Evolutionary conservation across 805 yeast genomes (phyloP), one percentile per base, ranked within the genome.

Genomic region (Monosporozyma solicola): DNA sequence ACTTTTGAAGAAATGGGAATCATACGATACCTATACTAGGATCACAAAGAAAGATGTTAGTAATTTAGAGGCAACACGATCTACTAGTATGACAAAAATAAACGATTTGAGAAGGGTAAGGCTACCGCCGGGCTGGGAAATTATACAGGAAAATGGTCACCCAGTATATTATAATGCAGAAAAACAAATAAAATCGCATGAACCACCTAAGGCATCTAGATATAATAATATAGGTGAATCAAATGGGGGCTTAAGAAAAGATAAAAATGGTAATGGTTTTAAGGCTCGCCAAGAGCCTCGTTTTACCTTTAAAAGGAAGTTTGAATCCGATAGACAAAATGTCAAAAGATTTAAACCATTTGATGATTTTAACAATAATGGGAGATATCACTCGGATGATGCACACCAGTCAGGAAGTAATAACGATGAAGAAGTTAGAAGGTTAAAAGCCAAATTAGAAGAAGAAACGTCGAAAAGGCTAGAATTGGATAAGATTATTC

Each of bases 11-110:
- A 83, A 75, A 53, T 92, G 97, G 97, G 73, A 83, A 47, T 72
- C 72, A 27, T 77, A 87, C 54, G 84, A 85, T 63, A 81, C 87
- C 79, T 91, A 90, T n/a, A 87, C 84, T 63, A 78, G 94, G 47
- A 91, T 92, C 50, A 91, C 95, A 1, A 84, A 91, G 60, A 76
- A 55, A 51, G 69, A 64, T 41, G 56, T 65, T 9, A 60, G 54
- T 32, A 63, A 59, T 27, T 56, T 61, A 24, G 53, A 61, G 24
- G 16, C 9, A 15, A 62, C 5, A 27, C 29, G 48, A 51, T 29
- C 50, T 8, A 20, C 39, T 4, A 48, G 49, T 13, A 24, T 39
- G 4, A 45, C 39, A n/a, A 71, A 41, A 68, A 56, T 48, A 48
- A 59, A 57, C 41, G 69, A 67, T 54, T 49, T 66, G 13, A 63